Evolutionary conservation across 2,329 filamentous ascomycete genomes (phyloP), one percentile per base, ranked within the genome.

Genomic region (Rhinocladiella mackenziei): DNA sequence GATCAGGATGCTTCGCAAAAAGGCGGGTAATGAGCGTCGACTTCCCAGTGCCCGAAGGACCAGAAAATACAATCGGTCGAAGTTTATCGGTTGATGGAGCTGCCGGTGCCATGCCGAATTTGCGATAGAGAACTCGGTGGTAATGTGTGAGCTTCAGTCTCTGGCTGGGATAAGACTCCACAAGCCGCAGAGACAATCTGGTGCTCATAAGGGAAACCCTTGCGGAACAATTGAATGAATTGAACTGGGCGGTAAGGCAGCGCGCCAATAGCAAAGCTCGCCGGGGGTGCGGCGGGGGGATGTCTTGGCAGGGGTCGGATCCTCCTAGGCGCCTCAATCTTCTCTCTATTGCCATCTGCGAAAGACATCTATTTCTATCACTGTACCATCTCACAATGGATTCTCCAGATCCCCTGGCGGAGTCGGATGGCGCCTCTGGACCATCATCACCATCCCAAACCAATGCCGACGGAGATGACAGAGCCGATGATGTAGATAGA

Each of bases 31-130:
- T 60, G 7, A 71, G 54, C 4, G 67, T 70, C 9, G 63, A 66
- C 57, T 69, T 68, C 15, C 67, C 68, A 2, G 65, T 64, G 29
- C 68, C 65, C 14, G 63, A 66, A 11, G 64, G 65, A 8, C 67
- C 66, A 9, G 62, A 66, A 31, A 69, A 58, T 23, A 70, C 66
- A 19, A 71, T 60, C 4, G 67, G 67, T 23, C 67, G 60, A 42
- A 31, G 14, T 6, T 25, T 28, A 34, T 41, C 34, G 13, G 33
- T 32, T 6, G 37, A 19, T 13, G 26, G n/a, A 29, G 33, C 23
- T 10, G 40, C 31, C 7, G 54, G 37, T 18, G 51, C 44, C 54
- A 56, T 56, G 15, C 2, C 36, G 13, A 17, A 10, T 19, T 22
- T 31, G 43, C 32, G 38, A 13, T 25, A 14, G 14, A 33, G 18